Percentiles rank a stretch among this genome's conserved stretches.
Conservation (phyloP, 2,329 filamentous ascomycete species). For the Sclerotiophoma versabilis region DNA sequence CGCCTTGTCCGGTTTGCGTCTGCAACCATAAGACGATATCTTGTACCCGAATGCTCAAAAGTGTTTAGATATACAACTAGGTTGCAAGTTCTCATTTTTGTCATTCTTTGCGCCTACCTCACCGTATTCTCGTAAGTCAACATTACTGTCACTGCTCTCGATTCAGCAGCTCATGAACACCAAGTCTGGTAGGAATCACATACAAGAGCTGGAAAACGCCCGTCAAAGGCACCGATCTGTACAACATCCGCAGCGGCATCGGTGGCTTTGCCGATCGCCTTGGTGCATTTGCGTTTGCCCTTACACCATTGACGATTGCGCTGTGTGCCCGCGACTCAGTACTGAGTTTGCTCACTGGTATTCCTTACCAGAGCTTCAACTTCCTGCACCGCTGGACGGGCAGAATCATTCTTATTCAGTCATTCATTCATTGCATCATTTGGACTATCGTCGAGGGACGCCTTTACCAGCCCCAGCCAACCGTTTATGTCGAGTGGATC, state of each 20-base stretch:
- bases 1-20: slow-evolving; percentile 42
- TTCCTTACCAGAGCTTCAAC: slow-evolving; percentile 73
- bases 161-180: slow-evolving; percentile 2
- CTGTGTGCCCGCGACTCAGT: slow-evolving; percentile 71
- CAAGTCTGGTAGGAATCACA: slow-evolving; percentile 65
- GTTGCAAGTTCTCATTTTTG: slow-evolving; percentile 69
- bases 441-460: slow-evolving; percentile 71
- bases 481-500: slow-evolving; percentile 63
- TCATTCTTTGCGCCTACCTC: slow-evolving; percentile 65
- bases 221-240: slow-evolving; percentile 61
- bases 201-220: slow-evolving; percentile 75
- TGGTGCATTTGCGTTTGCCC: slow-evolving; percentile 72
- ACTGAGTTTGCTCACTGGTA: slow-evolving; percentile 70
- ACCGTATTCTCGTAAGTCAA: slow-evolving; percentile 64
- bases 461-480: slow-evolving; percentile 74
- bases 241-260: slow-evolving; percentile 69
- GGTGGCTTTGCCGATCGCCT: slow-evolving; percentile 72
- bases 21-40: slow-evolving; percentile 54
- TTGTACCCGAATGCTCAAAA: slow-evolving; percentile 65
- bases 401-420: slow-evolving; percentile 73
- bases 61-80: slow-evolving; percentile 72
- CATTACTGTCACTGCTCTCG: background rate
- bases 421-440: slow-evolving; percentile 71
- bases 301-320: slow-evolving; percentile 72
- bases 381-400: slow-evolving; percentile 80